A percentile compares a stretch with the other conserved stretches of the same genome.
phyloP scores from a whole-genome alignment of 805 yeast genomes.

The Limtongia smithiae region DNA sequence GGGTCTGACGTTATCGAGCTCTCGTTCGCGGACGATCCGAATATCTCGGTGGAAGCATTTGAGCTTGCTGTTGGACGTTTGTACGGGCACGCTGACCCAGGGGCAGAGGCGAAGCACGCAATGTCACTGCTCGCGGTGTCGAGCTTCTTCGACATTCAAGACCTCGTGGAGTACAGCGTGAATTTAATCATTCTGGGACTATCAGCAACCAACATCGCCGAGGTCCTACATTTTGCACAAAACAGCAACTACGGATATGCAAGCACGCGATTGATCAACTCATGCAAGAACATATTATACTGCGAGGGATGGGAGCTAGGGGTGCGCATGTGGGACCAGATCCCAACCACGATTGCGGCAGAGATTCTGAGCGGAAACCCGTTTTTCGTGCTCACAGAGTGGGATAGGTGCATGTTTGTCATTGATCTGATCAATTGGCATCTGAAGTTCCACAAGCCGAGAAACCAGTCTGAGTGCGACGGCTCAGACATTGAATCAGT shows the following conservation, averaged over 20 bases:
- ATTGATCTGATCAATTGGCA: conserved; percentile 15
- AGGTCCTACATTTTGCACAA: conserved; percentile 44
- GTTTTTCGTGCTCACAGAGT: conserved; percentile 53
- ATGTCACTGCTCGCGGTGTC: conserved; percentile 49
- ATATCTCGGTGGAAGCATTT: conserved; percentile 46
- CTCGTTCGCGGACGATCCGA: conserved; percentile 40
- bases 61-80: conserved; percentile 48
- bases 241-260: conserved; percentile 47
- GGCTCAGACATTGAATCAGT: background rate
- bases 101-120: conserved; percentile 40
- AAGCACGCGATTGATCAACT: conserved; percentile 45
- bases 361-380: conserved; percentile 49
- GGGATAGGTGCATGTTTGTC: conserved; percentile 52
- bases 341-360: conserved; percentile 44
- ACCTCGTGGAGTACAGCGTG: conserved; percentile 46
- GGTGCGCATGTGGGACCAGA: conserved; percentile 45
- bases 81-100: conserved; percentile 44
- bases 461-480: background rate
- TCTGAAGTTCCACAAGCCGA: background rate
- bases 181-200: conserved; percentile 40
- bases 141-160: conserved; percentile 47
- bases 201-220: conserved; percentile 40
- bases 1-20: conserved; percentile 33
- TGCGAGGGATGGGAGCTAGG: conserved; percentile 52
- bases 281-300: conserved; percentile 46